Evolutionary conservation across 768 basidiomycete species (phyloP).

Genomic region (Lactarius deliciosus): DNA sequence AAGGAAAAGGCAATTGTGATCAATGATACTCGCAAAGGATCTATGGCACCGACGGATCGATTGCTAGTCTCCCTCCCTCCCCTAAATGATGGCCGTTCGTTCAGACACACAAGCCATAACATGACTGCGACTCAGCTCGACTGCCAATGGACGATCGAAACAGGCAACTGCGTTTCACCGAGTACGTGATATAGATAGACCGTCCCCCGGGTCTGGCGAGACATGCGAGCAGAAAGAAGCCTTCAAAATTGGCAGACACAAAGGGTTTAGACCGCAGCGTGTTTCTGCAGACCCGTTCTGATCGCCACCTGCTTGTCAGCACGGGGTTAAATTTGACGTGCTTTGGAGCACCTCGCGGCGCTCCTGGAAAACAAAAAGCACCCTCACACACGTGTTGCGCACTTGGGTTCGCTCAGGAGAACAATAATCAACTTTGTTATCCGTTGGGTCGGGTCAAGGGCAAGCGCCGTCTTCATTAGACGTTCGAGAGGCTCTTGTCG

Average conservation of each 20-base stretch:
- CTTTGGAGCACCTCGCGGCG: constrained; percentile 25
- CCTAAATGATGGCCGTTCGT: constrained; percentile 14
- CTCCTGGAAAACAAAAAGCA: constrained; percentile 19
- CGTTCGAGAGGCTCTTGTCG: constrained; percentile 2
- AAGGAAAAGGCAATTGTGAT: constrained; percentile 16
- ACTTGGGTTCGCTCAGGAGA: no score
- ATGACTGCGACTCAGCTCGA: constrained; percentile 19
- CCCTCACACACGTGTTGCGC: constrained; percentile 21
- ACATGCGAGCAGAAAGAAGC: constrained; percentile 6
- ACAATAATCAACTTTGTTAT: constrained; percentile 24
- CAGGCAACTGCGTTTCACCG: constrained; percentile 20
- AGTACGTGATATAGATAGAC: constrained; percentile 27
- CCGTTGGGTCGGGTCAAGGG: constrained; percentile 25
- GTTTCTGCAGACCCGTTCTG: constrained; percentile 23
- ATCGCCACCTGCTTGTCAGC: constrained; percentile 21
- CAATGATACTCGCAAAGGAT: constrained; percentile 17
- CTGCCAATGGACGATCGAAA: constrained; percentile 13
- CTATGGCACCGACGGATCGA: constrained; percentile 15
- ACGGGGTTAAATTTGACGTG: constrained; percentile 27
- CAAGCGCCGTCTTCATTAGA: constrained; percentile 21
- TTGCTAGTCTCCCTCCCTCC: not conserved
- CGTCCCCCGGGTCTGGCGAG: constrained; percentile 21
- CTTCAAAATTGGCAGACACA: constrained; percentile 26
- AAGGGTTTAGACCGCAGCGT: constrained; percentile 25
- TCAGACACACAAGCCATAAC: constrained; percentile 14